These are phyloP conservation scores for Xylaria sp. DNA, from an alignment of 2,329 filamentous ascomycete species.

Conservation along the genomic window DNA sequence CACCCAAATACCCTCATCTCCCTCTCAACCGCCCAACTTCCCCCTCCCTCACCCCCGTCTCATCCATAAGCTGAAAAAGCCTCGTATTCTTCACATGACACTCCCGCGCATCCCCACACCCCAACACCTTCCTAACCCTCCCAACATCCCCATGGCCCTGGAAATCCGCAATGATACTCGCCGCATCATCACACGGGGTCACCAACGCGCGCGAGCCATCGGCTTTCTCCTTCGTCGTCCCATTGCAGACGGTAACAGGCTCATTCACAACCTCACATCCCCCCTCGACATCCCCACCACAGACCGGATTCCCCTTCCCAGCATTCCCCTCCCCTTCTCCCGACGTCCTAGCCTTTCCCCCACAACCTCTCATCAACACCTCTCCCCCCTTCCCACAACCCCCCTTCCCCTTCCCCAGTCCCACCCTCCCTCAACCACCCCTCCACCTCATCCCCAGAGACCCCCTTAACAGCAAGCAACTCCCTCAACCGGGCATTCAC, in stretches of 20 bases:
- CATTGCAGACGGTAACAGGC: not conserved
- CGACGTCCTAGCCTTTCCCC: no score
- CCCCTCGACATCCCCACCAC: no score
- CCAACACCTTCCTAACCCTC: slow-evolving; percentile 19
- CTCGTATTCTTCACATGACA: slow-evolving; percentile 32
- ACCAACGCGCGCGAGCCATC: slow-evolving; percentile 6
- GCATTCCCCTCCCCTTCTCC: no score
- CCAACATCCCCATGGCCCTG: slow-evolving; percentile 24
- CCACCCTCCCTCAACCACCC: slow-evolving; percentile 28
- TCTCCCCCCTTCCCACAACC: no score
- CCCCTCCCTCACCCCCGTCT: slow-evolving; percentile 5
- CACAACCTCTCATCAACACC: no score
- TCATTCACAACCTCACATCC: not conserved
- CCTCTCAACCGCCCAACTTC: no score
- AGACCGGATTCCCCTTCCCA: no score
- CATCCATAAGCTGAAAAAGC: slow-evolving; percentile 32
- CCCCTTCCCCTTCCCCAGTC: not conserved
- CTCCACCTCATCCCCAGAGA: slow-evolving; percentile 37
- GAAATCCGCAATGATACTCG: slow-evolving; percentile 26
- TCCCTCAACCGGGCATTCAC: slow-evolving; percentile 44
- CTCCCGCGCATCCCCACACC: slow-evolving; percentile 20
- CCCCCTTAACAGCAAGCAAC: slow-evolving; percentile 38
- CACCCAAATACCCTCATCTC: no score
- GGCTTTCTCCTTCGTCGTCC: not conserved
- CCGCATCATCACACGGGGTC: slow-evolving; percentile 30